Base-by-base conservation (phyloP, 768 basidiomycete species). In the Lyophyllum shimeji region DNA sequence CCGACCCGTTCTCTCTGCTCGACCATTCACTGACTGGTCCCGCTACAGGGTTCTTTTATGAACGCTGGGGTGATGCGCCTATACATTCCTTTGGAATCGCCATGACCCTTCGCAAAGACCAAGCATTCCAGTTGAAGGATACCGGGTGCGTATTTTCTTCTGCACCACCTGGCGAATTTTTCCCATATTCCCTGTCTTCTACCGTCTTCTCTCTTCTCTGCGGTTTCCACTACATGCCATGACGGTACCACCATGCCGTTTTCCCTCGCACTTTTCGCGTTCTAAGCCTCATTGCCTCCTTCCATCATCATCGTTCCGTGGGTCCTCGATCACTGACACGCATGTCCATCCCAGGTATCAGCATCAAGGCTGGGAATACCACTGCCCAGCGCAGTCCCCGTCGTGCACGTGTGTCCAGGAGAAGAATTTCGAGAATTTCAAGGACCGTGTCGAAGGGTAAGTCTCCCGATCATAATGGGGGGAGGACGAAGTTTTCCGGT, bases 41-140 rank as follows among this genome's bases (percentile, higher is more conserved):
- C 31, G 33, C 46, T 29, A 20, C 44, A 64, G 68, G 67, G 5
- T 67, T 69, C 55, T 69, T 69, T 44, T 69, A 69, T 42, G 68
- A 69, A 54, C 64, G 68, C 37, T 69, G 68, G 68, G 47, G 65
- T 24, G 68, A 69, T 39, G 58, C 67, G 1, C 67, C 69, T 17
- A 55, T 70, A 9, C 69, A 69, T 50, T 67, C 67, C 2, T 69
- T 56, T 50, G 67, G 65, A 23, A 46, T 69, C 24, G 60, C 69
- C 2, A 69, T 70, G 69, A 56, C 64, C 2, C 59, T 69, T 7
- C 57, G 66, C n/a, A 67, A 69, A 34, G 67, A 69, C 33, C 69
- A 70, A 50, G 64, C 60, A 24, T 46, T 67, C 9, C 67, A 70
- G 21, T 67, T 67, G 34, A 58, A 52, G 37, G 67, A 70, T 43